Base-by-base conservation (phyloP, 2,329 filamentous ascomycete species). In the Calonectria hongkongensis region DNA sequence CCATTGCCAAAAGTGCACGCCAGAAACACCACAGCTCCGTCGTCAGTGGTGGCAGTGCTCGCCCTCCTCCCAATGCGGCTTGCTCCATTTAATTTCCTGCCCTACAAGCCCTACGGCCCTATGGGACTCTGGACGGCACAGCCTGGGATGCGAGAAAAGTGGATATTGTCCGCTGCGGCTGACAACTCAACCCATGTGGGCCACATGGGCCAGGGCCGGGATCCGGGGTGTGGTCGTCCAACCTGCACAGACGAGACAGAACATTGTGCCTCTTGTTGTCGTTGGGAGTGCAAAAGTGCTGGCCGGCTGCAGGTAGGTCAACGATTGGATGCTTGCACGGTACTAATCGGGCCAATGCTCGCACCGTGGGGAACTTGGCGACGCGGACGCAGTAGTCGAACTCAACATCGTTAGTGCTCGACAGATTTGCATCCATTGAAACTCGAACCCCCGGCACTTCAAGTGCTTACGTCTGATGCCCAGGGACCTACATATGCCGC, bases 41-140 rank as follows among this genome's bases (percentile, higher is more conserved):
- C 30, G 54, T 36, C n/a, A 21, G 54, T 58, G 54, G 66, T 62
- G 70, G 70, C 70, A 63, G 70, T 71, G 70, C 56, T 68, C 1
- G 18, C 12, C 25, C 25, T 15, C 65, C 36, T 54, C 41, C 36
- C 13, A 39, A 33, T 50, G 28, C 30, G 12, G 21, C 21, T 28
- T 21, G 30, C 51, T 54, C 69, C 69, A 71, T 71, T 71, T 71
- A 71, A 71, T 71, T 54, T 71, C 69, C 64, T 71, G 70, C 70
- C 65, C 70, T 68, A 65, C 70, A 33, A 58, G 69, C 70, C 65
- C 56, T 68, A 71, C 56, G 64, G 68, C 70, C 70, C 70, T 71
- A 71, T 71, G 56, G 54, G 65, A 71, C 56, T 66, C 48, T 48
- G 27, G 50, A 25, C 62, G 30, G 43, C 66, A 25, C 66, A 36